A percentile compares a stretch with the other conserved stretches of the same genome.
These are phyloP conservation scores for Penicillium hordei DNA, from an alignment of 2,329 filamentous ascomycete genomes.

Conservation along the genomic window DNA sequence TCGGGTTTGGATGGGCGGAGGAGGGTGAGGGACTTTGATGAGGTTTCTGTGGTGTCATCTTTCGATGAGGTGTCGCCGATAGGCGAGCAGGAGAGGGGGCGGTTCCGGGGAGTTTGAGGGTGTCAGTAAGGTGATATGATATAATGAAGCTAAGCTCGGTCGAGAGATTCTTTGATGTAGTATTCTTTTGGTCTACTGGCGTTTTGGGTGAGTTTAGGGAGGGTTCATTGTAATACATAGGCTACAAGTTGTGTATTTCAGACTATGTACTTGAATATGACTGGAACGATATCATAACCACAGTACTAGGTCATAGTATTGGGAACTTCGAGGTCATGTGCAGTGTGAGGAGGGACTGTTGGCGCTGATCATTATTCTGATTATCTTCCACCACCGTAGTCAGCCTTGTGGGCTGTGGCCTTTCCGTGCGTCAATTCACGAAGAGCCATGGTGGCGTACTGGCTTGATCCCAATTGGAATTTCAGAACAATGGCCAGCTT, in stretches of 20 bases:
- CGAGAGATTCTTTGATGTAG: not conserved
- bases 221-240: not conserved
- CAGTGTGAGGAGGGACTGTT: too few species aligned
- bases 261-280: not conserved
- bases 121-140: not conserved
- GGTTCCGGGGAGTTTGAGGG: not conserved
- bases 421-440: slow-evolving; percentile 75
- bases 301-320: not conserved
- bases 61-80: slow-evolving; percentile 23
- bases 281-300: not conserved
- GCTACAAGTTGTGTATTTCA: not conserved
- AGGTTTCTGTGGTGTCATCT: slow-evolving; percentile 36
- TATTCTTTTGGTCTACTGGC: not conserved
- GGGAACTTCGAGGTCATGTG: not conserved
- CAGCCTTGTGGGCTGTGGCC: slow-evolving; percentile 61
- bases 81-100: not conserved
- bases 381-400: slow-evolving; percentile 53
- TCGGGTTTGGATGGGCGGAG: slow-evolving; percentile 20
- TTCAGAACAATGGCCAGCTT: slow-evolving; percentile 70
- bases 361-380: not conserved
- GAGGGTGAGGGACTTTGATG: slow-evolving; percentile 25
- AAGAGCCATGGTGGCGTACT: slow-evolving; percentile 82
- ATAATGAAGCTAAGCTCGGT: not conserved
- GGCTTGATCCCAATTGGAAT: slow-evolving; percentile 73
- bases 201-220: not conserved